These are phyloP conservation scores for Boletellus deceptivus DNA, from an alignment of 1,284 basidiomycete genomes.

Conservation along the genomic window DNA sequence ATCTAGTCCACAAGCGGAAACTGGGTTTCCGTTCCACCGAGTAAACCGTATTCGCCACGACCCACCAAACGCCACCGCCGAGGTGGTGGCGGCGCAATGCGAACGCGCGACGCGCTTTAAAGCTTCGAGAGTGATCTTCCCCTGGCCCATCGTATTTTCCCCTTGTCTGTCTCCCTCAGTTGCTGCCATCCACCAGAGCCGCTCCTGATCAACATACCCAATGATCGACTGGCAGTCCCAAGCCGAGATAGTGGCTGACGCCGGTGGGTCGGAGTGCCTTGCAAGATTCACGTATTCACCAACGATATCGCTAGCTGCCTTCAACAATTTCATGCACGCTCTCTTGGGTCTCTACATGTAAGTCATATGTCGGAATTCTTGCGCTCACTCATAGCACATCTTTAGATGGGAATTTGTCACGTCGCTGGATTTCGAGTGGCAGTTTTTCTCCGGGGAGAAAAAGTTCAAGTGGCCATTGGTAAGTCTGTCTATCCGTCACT, in stretches of 20 bases:
- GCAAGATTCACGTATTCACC: conserved; percentile 6
- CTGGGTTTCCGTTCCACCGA: conserved; percentile 12
- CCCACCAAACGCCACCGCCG: conserved; percentile 21
- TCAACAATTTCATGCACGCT: conserved; percentile 64
- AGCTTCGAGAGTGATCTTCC: conserved; percentile 4
- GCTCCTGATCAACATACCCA: neutral
- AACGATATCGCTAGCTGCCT: conserved; percentile 43
- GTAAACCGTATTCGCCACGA: conserved; percentile 9
- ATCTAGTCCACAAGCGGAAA: conserved; percentile 4
- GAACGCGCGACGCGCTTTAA: conserved; percentile 14
- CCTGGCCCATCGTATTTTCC: neutral
- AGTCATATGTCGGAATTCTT: conserved; percentile 2
- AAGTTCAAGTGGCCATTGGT: conserved; percentile 66
- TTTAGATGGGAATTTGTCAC: conserved; percentile 63
- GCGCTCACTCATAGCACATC: neutral
- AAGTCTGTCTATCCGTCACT: conserved; percentile 5
- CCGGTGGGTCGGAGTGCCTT: conserved; percentile 33
- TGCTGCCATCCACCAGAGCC: neutral
- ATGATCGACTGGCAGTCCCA: conserved; percentile 63
- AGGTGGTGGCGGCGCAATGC: conserved; percentile 5
- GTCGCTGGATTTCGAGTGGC: conserved; percentile 68
- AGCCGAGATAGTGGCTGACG: conserved; percentile 49
- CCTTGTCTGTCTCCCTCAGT: neutral
- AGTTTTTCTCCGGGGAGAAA: conserved; percentile 56
- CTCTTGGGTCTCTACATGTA: conserved; percentile 69